A percentile compares a stretch with the other conserved stretches of the same genome.
Conservation (phyloP, 306 rosid genomes). For the Ziziphus jujuba region DNA sequence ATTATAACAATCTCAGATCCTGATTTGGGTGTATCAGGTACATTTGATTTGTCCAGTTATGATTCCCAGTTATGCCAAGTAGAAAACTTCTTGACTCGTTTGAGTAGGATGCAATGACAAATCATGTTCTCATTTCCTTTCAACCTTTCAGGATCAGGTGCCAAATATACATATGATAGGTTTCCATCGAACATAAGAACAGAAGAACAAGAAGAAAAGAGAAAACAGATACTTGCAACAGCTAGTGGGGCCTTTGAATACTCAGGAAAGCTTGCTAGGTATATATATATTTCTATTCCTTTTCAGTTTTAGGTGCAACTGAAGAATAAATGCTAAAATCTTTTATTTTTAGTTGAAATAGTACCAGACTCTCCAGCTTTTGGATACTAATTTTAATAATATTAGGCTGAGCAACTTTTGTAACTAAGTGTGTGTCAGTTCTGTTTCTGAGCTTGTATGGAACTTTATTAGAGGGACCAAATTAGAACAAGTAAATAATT, state of each 20-base stretch:
- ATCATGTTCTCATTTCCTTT: conserved; percentile 13
- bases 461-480: too few species aligned
- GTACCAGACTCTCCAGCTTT: too few species aligned
- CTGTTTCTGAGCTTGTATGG: too few species aligned
- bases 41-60: conserved; percentile 24
- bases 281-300: not conserved
- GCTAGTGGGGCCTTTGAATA: conserved; percentile 80
- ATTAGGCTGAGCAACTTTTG: too few species aligned
- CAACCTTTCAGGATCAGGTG: conserved; percentile 64
- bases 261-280: conserved; percentile 81
- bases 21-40: conserved; percentile 72
- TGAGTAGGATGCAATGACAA: not conserved
- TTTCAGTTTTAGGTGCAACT: not conserved
- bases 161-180: conserved; percentile 77
- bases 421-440: too few species aligned
- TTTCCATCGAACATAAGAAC: conserved; percentile 81
- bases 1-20: conserved; percentile 85
- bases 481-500: too few species aligned
- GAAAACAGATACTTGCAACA: conserved; percentile 81
- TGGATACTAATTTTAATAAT: too few species aligned
- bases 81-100: not conserved
- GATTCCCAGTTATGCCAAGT: conserved; percentile 1
- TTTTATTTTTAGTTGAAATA: not conserved
- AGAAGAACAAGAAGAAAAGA: conserved; percentile 90
- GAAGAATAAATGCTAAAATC: not conserved